Conservation (phyloP, 2,329 filamentous ascomycete species). For the Ascochyta rabiei region DNA sequence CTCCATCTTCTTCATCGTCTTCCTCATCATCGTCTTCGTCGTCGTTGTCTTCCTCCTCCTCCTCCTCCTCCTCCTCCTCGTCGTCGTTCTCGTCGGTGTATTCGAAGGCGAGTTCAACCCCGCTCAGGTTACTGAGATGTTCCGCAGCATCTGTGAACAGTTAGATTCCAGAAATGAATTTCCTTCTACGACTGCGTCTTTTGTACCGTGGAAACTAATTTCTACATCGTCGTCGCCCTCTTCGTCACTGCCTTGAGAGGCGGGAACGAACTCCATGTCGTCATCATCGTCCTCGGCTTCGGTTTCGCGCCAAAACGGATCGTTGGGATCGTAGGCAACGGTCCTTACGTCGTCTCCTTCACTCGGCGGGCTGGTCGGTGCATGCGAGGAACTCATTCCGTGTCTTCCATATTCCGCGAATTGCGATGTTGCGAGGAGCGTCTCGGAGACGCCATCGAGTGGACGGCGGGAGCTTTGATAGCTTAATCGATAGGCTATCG, state of each 20-base stretch:
- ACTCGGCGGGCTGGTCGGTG: slow-evolving; percentile 29
- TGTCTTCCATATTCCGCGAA: not conserved
- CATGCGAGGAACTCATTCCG: slow-evolving; percentile 36
- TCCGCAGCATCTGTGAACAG: slow-evolving; percentile 48
- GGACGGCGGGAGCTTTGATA: slow-evolving; percentile 9
- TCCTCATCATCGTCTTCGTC: slow-evolving; percentile 31
- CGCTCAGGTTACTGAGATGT: slow-evolving; percentile 49
- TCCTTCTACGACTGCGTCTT: not conserved
- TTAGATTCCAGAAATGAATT: not conserved
- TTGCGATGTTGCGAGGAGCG: not conserved
- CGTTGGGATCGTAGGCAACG: slow-evolving; percentile 40
- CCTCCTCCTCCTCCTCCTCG: slow-evolving; percentile 36
- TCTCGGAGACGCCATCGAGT: slow-evolving; percentile 10
- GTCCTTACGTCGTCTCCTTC: slow-evolving; percentile 35
- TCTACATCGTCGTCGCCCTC: slow-evolving; percentile 49
- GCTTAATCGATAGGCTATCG: slow-evolving; percentile 14
- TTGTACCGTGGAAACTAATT: slow-evolving; percentile 44
- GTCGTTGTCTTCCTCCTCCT: slow-evolving; percentile 44
- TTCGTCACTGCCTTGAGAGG: slow-evolving; percentile 49
- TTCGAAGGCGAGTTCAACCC: slow-evolving; percentile 51
- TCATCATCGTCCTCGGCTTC: slow-evolving; percentile 55
- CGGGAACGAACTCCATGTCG: slow-evolving; percentile 59
- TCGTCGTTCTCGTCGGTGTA: slow-evolving; percentile 49
- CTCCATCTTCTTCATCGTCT: slow-evolving; percentile 33
- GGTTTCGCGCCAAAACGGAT: slow-evolving; percentile 43